A percentile compares a stretch with the other conserved stretches of the same genome.
phyloP scores from a whole-genome alignment of 2,329 filamentous ascomycete genomes.

The Monascus ruber region DNA sequence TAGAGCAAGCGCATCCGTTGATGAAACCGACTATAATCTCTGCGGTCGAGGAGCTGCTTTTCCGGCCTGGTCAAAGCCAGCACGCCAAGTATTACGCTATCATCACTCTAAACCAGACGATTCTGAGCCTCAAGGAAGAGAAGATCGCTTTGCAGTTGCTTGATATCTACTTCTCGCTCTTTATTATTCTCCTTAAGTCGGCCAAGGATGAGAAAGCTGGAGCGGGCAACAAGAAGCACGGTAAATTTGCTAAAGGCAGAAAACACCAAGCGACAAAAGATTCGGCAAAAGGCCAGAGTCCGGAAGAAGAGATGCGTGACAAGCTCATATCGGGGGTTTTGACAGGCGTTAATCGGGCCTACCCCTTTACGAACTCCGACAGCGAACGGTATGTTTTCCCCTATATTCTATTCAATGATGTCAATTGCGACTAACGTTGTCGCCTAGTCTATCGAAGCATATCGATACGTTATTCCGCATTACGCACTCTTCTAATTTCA shows the following conservation, averaged over 20 bases:
- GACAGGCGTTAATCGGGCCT: slow-evolving; percentile 89
- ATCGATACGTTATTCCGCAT: slow-evolving; percentile 91
- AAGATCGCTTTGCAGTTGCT: slow-evolving; percentile 68
- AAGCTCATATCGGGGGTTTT: slow-evolving; percentile 87
- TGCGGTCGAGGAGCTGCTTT: slow-evolving; percentile 76
- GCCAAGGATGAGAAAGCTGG: slow-evolving; percentile 28
- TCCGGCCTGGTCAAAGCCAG: slow-evolving; percentile 74
- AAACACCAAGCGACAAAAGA: slow-evolving; percentile 42
- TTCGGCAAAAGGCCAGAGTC: slow-evolving; percentile 24
- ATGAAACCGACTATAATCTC: slow-evolving; percentile 88
- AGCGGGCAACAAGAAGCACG: slow-evolving; percentile 23
- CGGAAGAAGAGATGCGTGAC: slow-evolving; percentile 63
- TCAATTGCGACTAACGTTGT: slow-evolving; percentile 10
- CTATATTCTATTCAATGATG: neutral
- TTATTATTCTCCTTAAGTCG: slow-evolving; percentile 68
- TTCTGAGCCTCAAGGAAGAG: slow-evolving; percentile 74
- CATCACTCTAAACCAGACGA: slow-evolving; percentile 94
- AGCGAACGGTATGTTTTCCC: slow-evolving; percentile 50
- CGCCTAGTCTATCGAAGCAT: slow-evolving; percentile 62
- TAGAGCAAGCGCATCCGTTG: slow-evolving; percentile 75
- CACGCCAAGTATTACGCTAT: slow-evolving; percentile 92
- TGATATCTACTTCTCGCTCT: slow-evolving; percentile 84
- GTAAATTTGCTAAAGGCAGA: slow-evolving; percentile 27
- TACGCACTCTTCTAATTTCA: slow-evolving; percentile 97
- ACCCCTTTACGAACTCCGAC: slow-evolving; percentile 79